Conservation (phyloP, 495 filamentous ascomycete genomes). For the Penicillium odoratum region DNA sequence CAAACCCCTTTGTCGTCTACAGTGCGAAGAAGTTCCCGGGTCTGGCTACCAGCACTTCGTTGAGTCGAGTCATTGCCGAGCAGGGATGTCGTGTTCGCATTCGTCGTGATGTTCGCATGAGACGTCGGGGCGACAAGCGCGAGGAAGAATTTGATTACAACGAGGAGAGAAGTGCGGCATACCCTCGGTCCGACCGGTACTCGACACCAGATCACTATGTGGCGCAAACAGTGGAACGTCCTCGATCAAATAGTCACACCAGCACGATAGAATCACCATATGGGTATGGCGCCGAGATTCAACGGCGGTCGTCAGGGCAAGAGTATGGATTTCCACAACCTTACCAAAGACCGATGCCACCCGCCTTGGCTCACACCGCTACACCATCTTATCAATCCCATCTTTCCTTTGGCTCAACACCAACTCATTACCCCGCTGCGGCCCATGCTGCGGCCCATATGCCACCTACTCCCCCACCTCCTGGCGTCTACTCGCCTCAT, state of each 20-base stretch:
- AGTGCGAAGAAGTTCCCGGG: conserved; percentile 99
- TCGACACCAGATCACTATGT: conserved; percentile 52
- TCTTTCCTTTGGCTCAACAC: conserved; percentile 44
- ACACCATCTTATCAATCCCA: conserved; percentile 39
- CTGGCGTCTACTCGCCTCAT: conserved; percentile 47
- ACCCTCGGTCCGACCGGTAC: conserved; percentile 58
- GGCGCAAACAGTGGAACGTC: conserved; percentile 51
- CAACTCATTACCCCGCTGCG: conserved; percentile 41
- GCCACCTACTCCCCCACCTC: conserved; percentile 47
- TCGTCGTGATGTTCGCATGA: conserved; percentile 95
- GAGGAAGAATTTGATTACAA: conserved; percentile 64
- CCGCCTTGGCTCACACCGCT: conserved; percentile 31
- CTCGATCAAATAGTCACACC: conserved; percentile 70
- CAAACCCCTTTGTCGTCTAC: conserved; percentile 81
- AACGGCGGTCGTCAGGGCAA: conserved; percentile 55
- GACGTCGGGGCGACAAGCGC: conserved; percentile 75
- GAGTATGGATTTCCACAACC: conserved; percentile 51
- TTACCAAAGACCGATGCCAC: conserved; percentile 36
- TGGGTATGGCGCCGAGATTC: conserved; percentile 31
- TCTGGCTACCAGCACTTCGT: conserved; percentile 80
- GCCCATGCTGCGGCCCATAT: conserved; percentile 49
- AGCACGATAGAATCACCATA: conserved; percentile 55
- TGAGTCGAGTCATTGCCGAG: conserved; percentile 91
- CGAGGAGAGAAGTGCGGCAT: conserved; percentile 56
- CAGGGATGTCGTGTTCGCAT: conserved; percentile 98